Evolutionary conservation across 805 yeast genomes (phyloP), one percentile per base, ranked within the genome.

Genomic region (Wickerhamomyces ciferrii): DNA sequence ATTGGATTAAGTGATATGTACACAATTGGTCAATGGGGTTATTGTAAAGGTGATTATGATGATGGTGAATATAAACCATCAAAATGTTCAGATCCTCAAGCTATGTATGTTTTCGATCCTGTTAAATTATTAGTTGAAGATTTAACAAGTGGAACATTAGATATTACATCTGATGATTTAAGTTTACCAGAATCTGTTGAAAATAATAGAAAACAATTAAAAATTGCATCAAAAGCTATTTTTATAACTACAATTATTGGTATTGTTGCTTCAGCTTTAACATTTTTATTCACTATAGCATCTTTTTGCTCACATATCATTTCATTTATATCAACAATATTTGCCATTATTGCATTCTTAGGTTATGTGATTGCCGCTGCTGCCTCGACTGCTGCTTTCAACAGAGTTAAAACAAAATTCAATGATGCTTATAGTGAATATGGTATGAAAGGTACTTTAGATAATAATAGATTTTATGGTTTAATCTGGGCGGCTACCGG

Each of bases 401-500:
- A 67, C 5, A 70, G 71, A 46, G 70, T 83, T 49, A 65, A 74
- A 48, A 64, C 68, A 13, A 68, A 75, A 45, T 71, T 87, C 67
- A 79, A 83, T 54, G 65, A 78, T 31, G 66, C 68, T 31, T 63
- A 65, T 13, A 60, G 56, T 2, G 60, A 61, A 2, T 81, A 70
- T 54, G 95, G 95, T 15, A 72, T 83, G 42, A 60, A 63, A 35
- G 76, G 87, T 2, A 59, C 61, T 34, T 56, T 87, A 43, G 76
- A 79, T 31, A 65, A 67, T 18, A 63, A 66, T 35, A 47, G 55
- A 43, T 83, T 75, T 53, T 74, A 79, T 44, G 89, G 80, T 2
- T 63, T 83, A 41, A 66, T 79, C 9, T 87, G 92, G 94, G 79
- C 79, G 14, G 73, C 82, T 1, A 75, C 72, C 2, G 83, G 63